Conservation (phyloP, 2,329 filamentous ascomycete species). For the Pseudocercospora macadamiae region DNA sequence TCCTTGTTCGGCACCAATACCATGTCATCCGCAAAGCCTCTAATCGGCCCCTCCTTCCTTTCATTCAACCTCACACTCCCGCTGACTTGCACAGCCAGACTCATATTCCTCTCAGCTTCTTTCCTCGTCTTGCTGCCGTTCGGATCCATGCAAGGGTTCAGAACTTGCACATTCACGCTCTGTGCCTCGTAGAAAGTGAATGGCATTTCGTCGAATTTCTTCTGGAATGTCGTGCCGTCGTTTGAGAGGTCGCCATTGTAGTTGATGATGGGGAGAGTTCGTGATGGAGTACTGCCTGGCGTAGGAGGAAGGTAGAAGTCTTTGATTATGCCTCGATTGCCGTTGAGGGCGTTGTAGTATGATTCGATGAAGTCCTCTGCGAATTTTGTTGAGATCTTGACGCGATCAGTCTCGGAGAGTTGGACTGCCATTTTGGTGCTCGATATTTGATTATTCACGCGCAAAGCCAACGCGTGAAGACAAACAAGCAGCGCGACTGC, state of each 20-base stretch:
- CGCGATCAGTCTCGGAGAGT: constrained; percentile 37
- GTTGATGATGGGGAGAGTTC: constrained; percentile 66
- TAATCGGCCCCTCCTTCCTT: constrained; percentile 61
- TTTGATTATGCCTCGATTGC: constrained; percentile 58
- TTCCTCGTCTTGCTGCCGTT: constrained; percentile 35
- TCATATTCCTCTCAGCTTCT: constrained; percentile 61
- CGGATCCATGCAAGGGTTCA: constrained; percentile 60
- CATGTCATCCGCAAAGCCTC: constrained; percentile 78
- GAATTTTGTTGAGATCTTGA: constrained; percentile 52
- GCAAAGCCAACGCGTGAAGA: neutral
- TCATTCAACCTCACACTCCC: constrained; percentile 71
- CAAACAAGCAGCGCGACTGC: neutral
- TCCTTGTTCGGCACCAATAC: constrained; percentile 69
- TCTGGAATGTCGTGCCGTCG: constrained; percentile 66
- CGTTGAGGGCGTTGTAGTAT: constrained; percentile 76
- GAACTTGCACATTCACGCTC: constrained; percentile 74
- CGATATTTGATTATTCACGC: neutral
- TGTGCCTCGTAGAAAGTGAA: constrained; percentile 71
- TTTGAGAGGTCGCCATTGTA: constrained; percentile 75
- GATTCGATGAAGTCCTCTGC: constrained; percentile 71
- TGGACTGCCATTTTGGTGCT: constrained; percentile 28
- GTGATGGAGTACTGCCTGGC: constrained; percentile 53
- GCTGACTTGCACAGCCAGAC: constrained; percentile 72
- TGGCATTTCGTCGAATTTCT: constrained; percentile 65
- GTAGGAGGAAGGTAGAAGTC: constrained; percentile 70